These are phyloP conservation scores for Rhizopus arrhizus DNA, from an alignment of 371 early-diverging fungal species.

Conservation along the genomic window DNA sequence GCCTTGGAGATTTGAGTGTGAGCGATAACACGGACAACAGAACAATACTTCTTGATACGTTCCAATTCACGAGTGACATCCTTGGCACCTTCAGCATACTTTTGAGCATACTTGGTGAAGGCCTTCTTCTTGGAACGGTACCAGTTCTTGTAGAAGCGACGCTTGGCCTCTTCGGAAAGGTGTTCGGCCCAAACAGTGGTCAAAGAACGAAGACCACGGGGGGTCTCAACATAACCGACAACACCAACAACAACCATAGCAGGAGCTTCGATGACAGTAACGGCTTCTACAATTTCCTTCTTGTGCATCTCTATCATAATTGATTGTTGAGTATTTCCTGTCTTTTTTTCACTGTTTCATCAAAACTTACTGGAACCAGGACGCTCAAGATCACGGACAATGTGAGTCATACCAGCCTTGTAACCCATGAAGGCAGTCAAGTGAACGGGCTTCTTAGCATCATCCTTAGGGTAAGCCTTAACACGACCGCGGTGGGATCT, in stretches of 20 bases:
- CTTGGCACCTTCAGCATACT: too few relatives aligned
- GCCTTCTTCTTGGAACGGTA: too few relatives aligned
- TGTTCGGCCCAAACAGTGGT: too few relatives aligned
- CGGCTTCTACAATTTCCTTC: slow-evolving; percentile 99
- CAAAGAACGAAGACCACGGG: too few relatives aligned
- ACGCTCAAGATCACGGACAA: slow-evolving; percentile 97
- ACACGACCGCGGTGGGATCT: slow-evolving; percentile 92
- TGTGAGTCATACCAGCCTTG: slow-evolving; percentile 97
- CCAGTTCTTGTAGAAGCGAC: too few relatives aligned
- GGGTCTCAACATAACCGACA: too few relatives aligned
- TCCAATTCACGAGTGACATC: slow-evolving; percentile 38
- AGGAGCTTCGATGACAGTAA: slow-evolving; percentile 98
- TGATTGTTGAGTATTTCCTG: not conserved
- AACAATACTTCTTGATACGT: slow-evolving; percentile 98
- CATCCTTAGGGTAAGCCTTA: slow-evolving; percentile 99
- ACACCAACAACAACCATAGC: slow-evolving; percentile 59
- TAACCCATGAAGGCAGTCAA: slow-evolving; percentile 80
- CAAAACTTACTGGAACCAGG: slow-evolving; percentile 86
- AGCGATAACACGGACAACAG: slow-evolving; percentile 96
- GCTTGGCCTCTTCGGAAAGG: too few relatives aligned
- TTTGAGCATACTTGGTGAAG: too few relatives aligned
- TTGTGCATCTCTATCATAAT: slow-evolving; percentile 82
- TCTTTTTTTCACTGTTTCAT: too few relatives aligned
- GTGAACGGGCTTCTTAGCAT: slow-evolving; percentile 94
- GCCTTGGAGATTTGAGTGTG: slow-evolving; percentile 98